These are phyloP conservation scores for Carpinus viminea DNA, from an alignment of 306 rosid species.

Conservation along the genomic window DNA sequence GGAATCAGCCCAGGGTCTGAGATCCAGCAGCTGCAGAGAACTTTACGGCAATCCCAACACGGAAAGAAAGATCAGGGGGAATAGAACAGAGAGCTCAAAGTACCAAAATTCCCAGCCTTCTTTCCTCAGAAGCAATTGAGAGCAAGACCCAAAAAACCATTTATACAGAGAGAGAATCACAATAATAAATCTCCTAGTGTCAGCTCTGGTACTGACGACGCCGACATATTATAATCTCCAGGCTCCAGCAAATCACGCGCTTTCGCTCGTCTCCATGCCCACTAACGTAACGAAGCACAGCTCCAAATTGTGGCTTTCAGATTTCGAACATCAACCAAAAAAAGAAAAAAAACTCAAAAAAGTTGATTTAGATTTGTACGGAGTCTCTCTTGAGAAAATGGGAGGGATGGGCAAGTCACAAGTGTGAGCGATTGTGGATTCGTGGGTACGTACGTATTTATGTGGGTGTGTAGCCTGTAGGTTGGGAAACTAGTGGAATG, in stretches of 20 bases:
- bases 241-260: slow-evolving; percentile 44
- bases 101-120: not conserved
- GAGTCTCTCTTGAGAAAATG: not conserved
- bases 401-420: slow-evolving; percentile 13
- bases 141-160: not conserved
- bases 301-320: not conserved
- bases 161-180: not conserved
- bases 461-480: not conserved
- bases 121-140: too few species aligned
- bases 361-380: slow-evolving; percentile 19
- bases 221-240: not conserved
- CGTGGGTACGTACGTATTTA: not conserved
- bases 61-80: slow-evolving; percentile 4
- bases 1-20: not conserved
- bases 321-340: not conserved
- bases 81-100: not conserved
- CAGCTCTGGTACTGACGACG: slow-evolving; percentile 12
- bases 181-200: slow-evolving; percentile 23
- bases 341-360: not conserved
- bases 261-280: slow-evolving; percentile 45
- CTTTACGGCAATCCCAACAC: slow-evolving; percentile 14
- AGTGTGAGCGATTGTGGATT: not conserved
- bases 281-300: not conserved
- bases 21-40: slow-evolving; percentile 38
- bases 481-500: not conserved